phyloP scores from a whole-genome alignment of 805 yeast genomes.

The Jamesozyma hellenica region DNA sequence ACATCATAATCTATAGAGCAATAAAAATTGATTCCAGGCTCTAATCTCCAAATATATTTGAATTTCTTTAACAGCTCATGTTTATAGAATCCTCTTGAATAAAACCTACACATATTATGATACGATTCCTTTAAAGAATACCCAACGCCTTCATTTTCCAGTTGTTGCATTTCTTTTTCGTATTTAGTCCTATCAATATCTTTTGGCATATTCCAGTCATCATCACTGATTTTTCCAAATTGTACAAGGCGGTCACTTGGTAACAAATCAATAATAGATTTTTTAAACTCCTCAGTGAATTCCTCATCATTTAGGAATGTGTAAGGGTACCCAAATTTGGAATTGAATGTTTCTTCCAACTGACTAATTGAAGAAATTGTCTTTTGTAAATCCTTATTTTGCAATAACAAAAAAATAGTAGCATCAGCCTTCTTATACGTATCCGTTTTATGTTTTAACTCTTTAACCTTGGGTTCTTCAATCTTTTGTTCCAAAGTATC shows the following conservation, averaged over 20 bases:
- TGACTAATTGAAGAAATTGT: conserved; percentile 45
- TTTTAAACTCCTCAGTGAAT: conserved; percentile 55
- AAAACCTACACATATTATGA: conserved; percentile 93
- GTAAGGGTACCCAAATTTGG: conserved; percentile 92
- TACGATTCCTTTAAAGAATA: conserved; percentile 77
- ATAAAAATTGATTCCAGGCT: conserved; percentile 81
- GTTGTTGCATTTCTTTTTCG: conserved; percentile 42
- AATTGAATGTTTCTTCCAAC: conserved; percentile 61
- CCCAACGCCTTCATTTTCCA: conserved; percentile 75
- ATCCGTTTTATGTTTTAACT: conserved; percentile 25
- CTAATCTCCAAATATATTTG: conserved; percentile 96
- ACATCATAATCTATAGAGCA: conserved; percentile 93
- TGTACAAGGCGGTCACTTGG: conserved; percentile 6
- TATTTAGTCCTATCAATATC: background rate
- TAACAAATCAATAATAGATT: conserved; percentile 37
- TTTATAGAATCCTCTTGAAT: conserved; percentile 70
- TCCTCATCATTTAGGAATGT: conserved; percentile 76
- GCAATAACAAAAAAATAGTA: conserved; percentile 61
- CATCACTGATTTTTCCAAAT: conserved; percentile 48
- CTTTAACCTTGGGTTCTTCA: conserved; percentile 38
- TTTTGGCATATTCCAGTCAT: conserved; percentile 45
- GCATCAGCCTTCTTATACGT: conserved; percentile 48
- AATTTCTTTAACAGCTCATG: conserved; percentile 64
- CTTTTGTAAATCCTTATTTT: conserved; percentile 48
- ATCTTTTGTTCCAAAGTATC: conserved; percentile 32